Evolutionary conservation across 148 eudicot genomes (phyloP).

Genomic region (Dysphania ambrosioides): DNA sequence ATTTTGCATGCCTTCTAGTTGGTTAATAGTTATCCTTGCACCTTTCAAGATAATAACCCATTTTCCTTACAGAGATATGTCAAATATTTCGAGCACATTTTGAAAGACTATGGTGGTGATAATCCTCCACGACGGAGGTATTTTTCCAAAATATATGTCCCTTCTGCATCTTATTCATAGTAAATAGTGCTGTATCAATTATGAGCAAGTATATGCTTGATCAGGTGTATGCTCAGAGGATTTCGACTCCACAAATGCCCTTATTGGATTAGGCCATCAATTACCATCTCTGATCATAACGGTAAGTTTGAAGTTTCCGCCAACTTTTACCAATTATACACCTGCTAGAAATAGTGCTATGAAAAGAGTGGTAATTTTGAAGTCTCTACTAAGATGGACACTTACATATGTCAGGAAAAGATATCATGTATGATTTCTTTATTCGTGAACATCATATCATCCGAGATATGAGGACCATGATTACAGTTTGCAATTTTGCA

Average conservation of each 20-base stretch:
- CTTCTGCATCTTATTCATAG: slow-evolving; percentile 11
- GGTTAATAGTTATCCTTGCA: background rate
- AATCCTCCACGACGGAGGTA: slow-evolving; percentile 82
- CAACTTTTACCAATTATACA: slow-evolving; percentile 4
- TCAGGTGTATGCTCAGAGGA: slow-evolving; percentile 97
- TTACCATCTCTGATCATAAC: slow-evolving; percentile 72
- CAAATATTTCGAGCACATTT: slow-evolving; percentile 75
- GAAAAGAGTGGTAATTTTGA: background rate
- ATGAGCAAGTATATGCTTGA: slow-evolving; percentile 28
- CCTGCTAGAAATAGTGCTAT: background rate
- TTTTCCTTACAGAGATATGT: slow-evolving; percentile 66
- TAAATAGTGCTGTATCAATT: background rate
- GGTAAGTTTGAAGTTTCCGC: slow-evolving; percentile 37
- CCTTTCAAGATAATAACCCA: slow-evolving; percentile 3
- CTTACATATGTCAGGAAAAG: background rate
- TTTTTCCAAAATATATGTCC: slow-evolving; percentile 1
- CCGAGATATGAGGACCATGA: background rate
- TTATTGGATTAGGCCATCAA: slow-evolving; percentile 94
- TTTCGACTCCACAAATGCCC: slow-evolving; percentile 89
- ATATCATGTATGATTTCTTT: background rate
- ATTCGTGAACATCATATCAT: background rate
- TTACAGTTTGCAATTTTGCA: no score
- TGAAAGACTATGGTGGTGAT: slow-evolving; percentile 54
- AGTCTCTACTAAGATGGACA: background rate
- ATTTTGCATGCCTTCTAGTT: background rate